These are phyloP conservation scores for Yamadazyma paraphyllophila DNA, from an alignment of 805 yeast genomes.

Conservation along the genomic window DNA sequence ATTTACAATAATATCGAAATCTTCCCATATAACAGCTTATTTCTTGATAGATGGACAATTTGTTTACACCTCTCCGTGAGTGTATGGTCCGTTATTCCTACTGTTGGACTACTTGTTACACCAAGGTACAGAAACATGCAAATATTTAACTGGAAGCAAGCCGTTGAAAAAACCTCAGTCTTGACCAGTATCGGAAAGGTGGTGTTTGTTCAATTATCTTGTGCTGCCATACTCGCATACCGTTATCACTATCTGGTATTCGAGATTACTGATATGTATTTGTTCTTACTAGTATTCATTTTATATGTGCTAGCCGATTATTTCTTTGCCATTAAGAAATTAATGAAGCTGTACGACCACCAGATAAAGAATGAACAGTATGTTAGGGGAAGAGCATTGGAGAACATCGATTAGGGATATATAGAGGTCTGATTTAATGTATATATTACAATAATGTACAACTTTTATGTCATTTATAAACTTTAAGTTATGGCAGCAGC, in stretches of 20 bases:
- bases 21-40: not conserved
- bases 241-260: not conserved
- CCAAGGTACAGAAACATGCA: slow-evolving; percentile 3
- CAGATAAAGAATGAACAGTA: slow-evolving; percentile 58
- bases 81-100: slow-evolving; percentile 10
- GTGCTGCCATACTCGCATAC: not conserved
- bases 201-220: not conserved
- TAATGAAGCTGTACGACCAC: slow-evolving; percentile 29
- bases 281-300: slow-evolving; percentile 14
- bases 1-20: slow-evolving; percentile 1
- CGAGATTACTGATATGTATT: slow-evolving; percentile 4
- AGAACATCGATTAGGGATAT: slow-evolving; percentile 27
- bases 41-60: not conserved
- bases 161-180: not conserved
- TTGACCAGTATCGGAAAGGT: not conserved
- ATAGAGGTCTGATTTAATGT: not conserved
- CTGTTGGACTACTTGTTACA: not conserved
- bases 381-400: slow-evolving; percentile 55
- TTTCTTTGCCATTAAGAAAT: slow-evolving; percentile 6
- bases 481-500: not conserved
- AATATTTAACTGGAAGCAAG: slow-evolving; percentile 6
- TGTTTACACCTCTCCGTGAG: slow-evolving; percentile 3
- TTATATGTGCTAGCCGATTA: slow-evolving; percentile 14
- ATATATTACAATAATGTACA: not conserved
- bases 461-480: too few relatives aligned